These are phyloP conservation scores for Arabidopsis lyrata DNA, from an alignment of 441 rosid genomes.

Conservation along the genomic window DNA sequence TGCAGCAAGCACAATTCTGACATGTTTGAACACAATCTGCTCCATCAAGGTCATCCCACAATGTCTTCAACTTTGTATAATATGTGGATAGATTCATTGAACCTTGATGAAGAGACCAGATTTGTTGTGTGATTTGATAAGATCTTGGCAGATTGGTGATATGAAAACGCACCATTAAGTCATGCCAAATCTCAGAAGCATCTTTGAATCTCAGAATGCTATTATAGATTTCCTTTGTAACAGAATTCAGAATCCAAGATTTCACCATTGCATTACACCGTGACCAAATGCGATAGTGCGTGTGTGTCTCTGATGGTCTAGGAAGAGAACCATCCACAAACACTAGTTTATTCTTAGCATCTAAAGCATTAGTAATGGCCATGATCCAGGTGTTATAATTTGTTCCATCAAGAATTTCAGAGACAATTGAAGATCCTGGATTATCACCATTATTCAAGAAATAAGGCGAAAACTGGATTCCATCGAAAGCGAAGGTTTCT, in stretches of 20 bases:
- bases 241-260: neutral
- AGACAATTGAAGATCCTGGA: too few species aligned
- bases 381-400: too few species aligned
- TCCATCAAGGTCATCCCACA: neutral
- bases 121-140: neutral
- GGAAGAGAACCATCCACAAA: too few species aligned
- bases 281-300: neutral
- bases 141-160: neutral
- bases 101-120: neutral
- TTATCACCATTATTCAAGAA: too few species aligned
- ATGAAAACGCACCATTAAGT: neutral
- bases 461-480: too few species aligned
- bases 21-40: neutral
- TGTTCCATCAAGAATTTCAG: too few species aligned
- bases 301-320: too few species aligned
- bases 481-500: too few species aligned
- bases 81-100: neutral
- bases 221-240: neutral
- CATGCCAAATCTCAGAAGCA: neutral
- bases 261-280: neutral
- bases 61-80: neutral
- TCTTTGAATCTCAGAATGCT: neutral
- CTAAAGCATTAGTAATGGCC: too few species aligned
- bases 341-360: too few species aligned
- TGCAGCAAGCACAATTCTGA: neutral